phyloP scores from a whole-genome alignment of 768 basidiomycete species.

The Termitomyces sp. region DNA sequence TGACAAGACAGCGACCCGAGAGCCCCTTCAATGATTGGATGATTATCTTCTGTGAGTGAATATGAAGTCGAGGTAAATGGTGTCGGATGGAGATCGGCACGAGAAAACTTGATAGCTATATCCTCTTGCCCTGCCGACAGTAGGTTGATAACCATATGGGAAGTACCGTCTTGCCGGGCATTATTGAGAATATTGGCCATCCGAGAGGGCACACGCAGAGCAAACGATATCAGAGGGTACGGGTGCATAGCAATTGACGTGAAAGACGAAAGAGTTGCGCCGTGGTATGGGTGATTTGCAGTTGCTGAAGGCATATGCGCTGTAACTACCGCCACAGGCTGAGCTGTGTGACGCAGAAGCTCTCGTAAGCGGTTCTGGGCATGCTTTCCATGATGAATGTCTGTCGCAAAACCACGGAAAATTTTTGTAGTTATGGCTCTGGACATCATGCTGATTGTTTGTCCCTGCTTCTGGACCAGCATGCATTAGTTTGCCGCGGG shows the following conservation, averaged over 20 bases:
- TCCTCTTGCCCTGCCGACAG: constrained; percentile 64
- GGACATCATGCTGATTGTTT: constrained; percentile 9
- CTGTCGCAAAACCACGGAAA: constrained; percentile 11
- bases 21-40: constrained; percentile 53
- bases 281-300: constrained; percentile 49
- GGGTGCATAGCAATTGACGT: constrained; percentile 90
- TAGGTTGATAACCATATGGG: constrained; percentile 76
- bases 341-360: constrained; percentile 71
- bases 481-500: not conserved
- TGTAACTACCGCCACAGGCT: constrained; percentile 85
- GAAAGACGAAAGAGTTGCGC: constrained; percentile 92
- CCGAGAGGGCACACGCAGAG: constrained; percentile 83
- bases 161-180: constrained; percentile 14
- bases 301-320: constrained; percentile 46
- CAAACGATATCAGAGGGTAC: constrained; percentile 82
- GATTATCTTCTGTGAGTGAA: constrained; percentile 41
- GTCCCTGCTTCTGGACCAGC: not conserved
- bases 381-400: constrained; percentile 6
- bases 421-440: constrained; percentile 11
- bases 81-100: not conserved
- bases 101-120: constrained; percentile 37
- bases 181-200: constrained; percentile 64
- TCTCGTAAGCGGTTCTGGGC: constrained; percentile 35
- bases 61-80: constrained; percentile 24
- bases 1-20: constrained; percentile 74